Conservation (phyloP, 495 filamentous ascomycete genomes). For the Xylaria nigripes region DNA sequence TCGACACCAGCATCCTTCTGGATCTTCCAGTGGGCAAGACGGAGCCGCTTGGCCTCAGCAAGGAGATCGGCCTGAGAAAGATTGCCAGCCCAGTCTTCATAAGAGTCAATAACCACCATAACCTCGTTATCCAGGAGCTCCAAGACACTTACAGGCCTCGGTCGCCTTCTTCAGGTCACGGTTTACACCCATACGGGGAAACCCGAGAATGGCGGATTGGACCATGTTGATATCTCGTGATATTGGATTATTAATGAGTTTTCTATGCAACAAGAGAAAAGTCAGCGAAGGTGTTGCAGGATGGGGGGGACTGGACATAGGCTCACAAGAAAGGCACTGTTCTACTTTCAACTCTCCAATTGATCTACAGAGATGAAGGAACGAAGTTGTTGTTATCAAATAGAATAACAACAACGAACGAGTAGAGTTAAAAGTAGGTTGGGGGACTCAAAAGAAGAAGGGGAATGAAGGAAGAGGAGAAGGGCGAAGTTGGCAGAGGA, state of each 20-base stretch:
- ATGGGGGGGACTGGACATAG: slow-evolving; percentile 9
- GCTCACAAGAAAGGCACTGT: slow-evolving; percentile 22
- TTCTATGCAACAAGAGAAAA: slow-evolving; percentile 9
- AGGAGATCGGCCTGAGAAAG: slow-evolving; percentile 80
- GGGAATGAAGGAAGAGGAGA: slow-evolving; percentile 6
- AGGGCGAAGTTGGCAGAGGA: slow-evolving; percentile 10
- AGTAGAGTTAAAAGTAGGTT: neutral
- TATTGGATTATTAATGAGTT: slow-evolving; percentile 17
- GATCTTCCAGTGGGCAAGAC: slow-evolving; percentile 96
- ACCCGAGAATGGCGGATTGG: slow-evolving; percentile 67
- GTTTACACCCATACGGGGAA: slow-evolving; percentile 93
- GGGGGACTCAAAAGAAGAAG: slow-evolving; percentile 4
- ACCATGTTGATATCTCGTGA: slow-evolving; percentile 55
- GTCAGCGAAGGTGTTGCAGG: neutral
- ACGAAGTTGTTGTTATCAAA: slow-evolving; percentile 7
- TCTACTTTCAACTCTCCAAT: slow-evolving; percentile 20
- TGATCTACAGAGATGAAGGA: slow-evolving; percentile 7
- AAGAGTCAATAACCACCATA: slow-evolving; percentile 11
- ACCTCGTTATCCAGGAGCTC: neutral
- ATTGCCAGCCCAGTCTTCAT: slow-evolving; percentile 83
- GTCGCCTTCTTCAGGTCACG: slow-evolving; percentile 99
- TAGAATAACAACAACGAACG: slow-evolving; percentile 15
- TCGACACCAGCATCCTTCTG: slow-evolving; percentile 96
- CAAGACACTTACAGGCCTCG: slow-evolving; percentile 54
- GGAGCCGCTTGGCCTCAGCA: slow-evolving; percentile 89